Conservation (phyloP, 208 protist species). For the Trypanosomatidae sp. region DNA sequence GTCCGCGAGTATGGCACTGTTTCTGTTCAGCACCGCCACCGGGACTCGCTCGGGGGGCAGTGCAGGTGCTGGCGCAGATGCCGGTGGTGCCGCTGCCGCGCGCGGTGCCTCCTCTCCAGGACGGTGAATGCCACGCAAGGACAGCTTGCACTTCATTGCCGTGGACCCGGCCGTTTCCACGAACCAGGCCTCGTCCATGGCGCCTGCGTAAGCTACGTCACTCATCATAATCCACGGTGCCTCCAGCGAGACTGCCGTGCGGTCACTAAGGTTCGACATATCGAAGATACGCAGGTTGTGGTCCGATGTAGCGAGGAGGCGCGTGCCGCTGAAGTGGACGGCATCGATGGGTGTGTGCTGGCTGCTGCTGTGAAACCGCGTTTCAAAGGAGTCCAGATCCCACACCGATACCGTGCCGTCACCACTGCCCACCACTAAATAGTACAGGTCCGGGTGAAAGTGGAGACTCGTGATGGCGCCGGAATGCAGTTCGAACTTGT, state of each 20-base stretch:
- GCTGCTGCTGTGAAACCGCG: conserved; percentile 49
- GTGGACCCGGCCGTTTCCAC: conserved; percentile 56
- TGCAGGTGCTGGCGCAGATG: background rate
- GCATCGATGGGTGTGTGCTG: conserved; percentile 59
- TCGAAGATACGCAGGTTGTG: conserved; percentile 55
- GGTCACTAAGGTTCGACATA: conserved; percentile 45
- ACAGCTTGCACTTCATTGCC: conserved; percentile 44
- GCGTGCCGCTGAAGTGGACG: conserved; percentile 65
- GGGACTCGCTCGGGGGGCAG: conserved; percentile 11
- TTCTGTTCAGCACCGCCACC: conserved; percentile 13
- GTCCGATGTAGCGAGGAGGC: conserved; percentile 60
- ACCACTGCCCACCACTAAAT: conserved; percentile 65
- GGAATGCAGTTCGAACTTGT: conserved; percentile 52
- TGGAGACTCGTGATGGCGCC: conserved; percentile 76
- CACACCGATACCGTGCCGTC: conserved; percentile 79
- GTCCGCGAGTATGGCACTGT: conserved; percentile 11
- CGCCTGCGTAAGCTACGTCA: conserved; percentile 60
- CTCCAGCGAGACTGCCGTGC: conserved; percentile 26
- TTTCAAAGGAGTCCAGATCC: conserved; percentile 64
- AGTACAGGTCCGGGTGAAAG: conserved; percentile 79
- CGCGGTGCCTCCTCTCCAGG: background rate
- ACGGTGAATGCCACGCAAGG: conserved; percentile 17
- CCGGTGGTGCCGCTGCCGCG: background rate
- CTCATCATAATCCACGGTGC: conserved; percentile 75
- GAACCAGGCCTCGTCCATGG: conserved; percentile 67